Percentiles rank a stretch among this genome's conserved stretches.
phyloP scores from a whole-genome alignment of 208 protist species.

The Leptomonas pyrrhocoris region DNA sequence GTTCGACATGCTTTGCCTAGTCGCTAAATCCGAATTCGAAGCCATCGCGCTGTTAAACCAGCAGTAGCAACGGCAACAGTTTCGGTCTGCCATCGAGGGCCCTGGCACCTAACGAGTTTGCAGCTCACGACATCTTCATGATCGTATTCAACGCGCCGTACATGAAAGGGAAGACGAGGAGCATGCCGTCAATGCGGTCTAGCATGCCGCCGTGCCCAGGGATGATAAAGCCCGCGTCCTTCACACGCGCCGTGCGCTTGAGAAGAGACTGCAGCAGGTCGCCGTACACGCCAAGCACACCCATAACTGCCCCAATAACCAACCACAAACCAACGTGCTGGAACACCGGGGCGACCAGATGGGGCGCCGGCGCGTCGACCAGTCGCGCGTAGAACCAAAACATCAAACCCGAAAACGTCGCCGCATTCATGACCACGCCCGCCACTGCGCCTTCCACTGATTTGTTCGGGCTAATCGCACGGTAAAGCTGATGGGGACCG shows the following conservation, averaged over 20 bases:
- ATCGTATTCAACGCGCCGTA: constrained; percentile 56
- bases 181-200: constrained; percentile 88
- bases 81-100: too few species aligned
- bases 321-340: constrained; percentile 51
- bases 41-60: too few species aligned
- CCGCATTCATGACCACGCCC: constrained; percentile 58
- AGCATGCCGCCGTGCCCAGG: constrained; percentile 91
- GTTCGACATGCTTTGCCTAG: too few species aligned
- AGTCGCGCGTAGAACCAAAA: constrained; percentile 33
- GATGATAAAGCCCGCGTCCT: constrained; percentile 86
- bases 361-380: constrained; percentile 20
- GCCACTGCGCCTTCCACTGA: constrained; percentile 82
- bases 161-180: constrained; percentile 79
- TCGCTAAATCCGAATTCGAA: too few species aligned
- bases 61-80: too few species aligned
- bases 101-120: too few species aligned
- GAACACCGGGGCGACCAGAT: constrained; percentile 40
- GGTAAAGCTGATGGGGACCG: constrained; percentile 61
- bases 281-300: constrained; percentile 77
- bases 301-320: constrained; percentile 60
- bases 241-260: constrained; percentile 85
- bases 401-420: constrained; percentile 59
- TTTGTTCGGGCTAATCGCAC: constrained; percentile 88
- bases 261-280: constrained; percentile 90
- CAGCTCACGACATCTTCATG: constrained; percentile 16